A percentile compares a stretch with the other conserved stretches of the same genome.
These are phyloP conservation scores for Sarocladiaceae sp. DNA, from an alignment of 2,329 filamentous ascomycete species.

Conservation along the genomic window DNA sequence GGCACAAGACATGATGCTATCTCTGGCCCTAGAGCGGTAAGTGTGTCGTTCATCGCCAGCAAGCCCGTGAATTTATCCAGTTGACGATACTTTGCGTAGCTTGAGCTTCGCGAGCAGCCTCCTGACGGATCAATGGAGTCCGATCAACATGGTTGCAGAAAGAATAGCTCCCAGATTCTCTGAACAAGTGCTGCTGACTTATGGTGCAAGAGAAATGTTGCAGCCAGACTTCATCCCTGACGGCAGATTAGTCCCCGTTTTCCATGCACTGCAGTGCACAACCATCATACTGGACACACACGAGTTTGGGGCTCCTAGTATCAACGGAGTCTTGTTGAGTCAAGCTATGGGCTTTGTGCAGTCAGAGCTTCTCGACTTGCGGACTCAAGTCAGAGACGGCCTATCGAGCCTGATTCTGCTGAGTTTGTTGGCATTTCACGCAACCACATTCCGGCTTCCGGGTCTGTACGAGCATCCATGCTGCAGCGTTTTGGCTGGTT, in stretches of 20 bases:
- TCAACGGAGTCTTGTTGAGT: not conserved
- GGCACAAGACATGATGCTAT: constrained; percentile 1
- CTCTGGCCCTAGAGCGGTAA: not conserved
- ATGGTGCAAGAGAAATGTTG: not conserved
- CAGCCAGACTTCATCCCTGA: not conserved
- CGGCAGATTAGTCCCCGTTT: not conserved
- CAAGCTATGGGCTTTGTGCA: not conserved
- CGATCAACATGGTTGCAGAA: not conserved
- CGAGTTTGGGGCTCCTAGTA: not conserved
- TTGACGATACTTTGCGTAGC: not conserved
- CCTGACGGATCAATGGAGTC: constrained; percentile 1
- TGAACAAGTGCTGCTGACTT: not conserved
- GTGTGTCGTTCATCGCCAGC: not conserved
- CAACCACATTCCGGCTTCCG: constrained; percentile 6
- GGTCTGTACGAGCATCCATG: constrained; percentile 4
- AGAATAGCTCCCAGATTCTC: not conserved
- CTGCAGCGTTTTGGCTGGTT: not conserved
- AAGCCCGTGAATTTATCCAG: not conserved
- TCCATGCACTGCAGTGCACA: constrained; percentile 3
- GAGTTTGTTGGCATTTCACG: constrained; percentile 6
- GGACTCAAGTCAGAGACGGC: not conserved
- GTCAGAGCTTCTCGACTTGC: constrained; percentile 1
- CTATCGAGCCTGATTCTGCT: not conserved
- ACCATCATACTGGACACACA: constrained; percentile 1
- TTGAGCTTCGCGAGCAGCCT: constrained; percentile 2